Conservation (phyloP, 108 stramenopile species). For the Cyclotella baltica region DNA sequence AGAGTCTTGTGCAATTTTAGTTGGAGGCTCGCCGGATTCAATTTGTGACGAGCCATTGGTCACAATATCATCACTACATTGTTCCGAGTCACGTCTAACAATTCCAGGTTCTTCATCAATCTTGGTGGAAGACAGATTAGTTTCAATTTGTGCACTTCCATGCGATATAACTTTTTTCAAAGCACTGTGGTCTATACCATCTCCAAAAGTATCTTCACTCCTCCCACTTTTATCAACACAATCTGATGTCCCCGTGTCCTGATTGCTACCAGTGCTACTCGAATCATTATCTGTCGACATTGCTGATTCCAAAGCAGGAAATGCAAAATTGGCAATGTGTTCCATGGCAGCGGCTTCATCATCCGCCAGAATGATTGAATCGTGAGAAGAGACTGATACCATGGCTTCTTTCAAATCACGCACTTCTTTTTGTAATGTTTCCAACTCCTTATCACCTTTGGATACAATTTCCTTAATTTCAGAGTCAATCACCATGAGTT, state of each 20-base stretch:
- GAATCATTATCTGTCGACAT: conserved; percentile 35
- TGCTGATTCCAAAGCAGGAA: conserved; percentile 2
- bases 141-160: background rate
- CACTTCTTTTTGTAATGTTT: conserved; percentile 35
- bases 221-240: background rate
- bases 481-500: conserved; percentile 47
- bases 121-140: background rate
- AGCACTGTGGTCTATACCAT: too few species aligned
- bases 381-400: background rate
- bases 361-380: background rate
- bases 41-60: background rate
- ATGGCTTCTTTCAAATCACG: conserved; percentile 32
- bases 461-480: conserved; percentile 34
- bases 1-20: background rate
- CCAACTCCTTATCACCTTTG: conserved; percentile 25
- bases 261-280: conserved; percentile 9
- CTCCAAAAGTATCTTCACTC: background rate
- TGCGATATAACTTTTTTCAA: too few species aligned
- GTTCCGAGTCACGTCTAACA: too few species aligned
- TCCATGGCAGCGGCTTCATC: background rate
- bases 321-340: background rate
- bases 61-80: background rate
- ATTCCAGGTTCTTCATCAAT: too few species aligned
- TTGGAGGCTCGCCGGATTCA: background rate
- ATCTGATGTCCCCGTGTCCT: background rate